Conservation (phyloP, 257 asterid species). For the Anisodus tanguticus region DNA sequence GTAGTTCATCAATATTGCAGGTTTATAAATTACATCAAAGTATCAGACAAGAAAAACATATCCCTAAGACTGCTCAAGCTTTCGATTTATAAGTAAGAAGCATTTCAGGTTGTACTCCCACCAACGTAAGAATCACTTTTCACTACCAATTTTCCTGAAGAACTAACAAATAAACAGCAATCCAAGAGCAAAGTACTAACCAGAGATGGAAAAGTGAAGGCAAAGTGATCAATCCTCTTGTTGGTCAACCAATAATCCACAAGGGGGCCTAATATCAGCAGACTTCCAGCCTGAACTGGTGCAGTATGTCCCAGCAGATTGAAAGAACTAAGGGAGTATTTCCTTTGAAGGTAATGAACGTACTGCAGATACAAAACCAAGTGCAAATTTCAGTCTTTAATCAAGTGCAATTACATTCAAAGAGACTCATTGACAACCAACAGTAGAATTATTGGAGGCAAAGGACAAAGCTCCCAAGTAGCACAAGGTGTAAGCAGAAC, state of each 20-base stretch:
- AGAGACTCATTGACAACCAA: background rate
- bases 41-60: constrained; percentile 17
- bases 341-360: constrained; percentile 93
- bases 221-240: constrained; percentile 81
- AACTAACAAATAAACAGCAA: background rate
- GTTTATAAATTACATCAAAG: background rate
- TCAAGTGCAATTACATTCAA: constrained; percentile 17
- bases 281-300: constrained; percentile 93
- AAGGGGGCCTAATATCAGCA: constrained; percentile 83
- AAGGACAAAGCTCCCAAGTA: constrained; percentile 12
- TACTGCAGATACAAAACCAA: constrained; percentile 62
- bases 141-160: background rate
- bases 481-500: background rate
- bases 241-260: constrained; percentile 87
- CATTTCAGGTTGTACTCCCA: background rate
- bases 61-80: background rate
- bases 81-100: background rate
- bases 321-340: constrained; percentile 93
- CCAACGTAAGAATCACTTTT: background rate
- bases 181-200: constrained; percentile 51
- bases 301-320: constrained; percentile 98
- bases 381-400: background rate
- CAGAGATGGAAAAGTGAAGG: constrained; percentile 60
- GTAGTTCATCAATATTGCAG: constrained; percentile 4
- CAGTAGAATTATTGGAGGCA: background rate